Evolutionary conservation across 164 flowering plant species (phyloP).

Genomic region (Vitis labrusca): DNA sequence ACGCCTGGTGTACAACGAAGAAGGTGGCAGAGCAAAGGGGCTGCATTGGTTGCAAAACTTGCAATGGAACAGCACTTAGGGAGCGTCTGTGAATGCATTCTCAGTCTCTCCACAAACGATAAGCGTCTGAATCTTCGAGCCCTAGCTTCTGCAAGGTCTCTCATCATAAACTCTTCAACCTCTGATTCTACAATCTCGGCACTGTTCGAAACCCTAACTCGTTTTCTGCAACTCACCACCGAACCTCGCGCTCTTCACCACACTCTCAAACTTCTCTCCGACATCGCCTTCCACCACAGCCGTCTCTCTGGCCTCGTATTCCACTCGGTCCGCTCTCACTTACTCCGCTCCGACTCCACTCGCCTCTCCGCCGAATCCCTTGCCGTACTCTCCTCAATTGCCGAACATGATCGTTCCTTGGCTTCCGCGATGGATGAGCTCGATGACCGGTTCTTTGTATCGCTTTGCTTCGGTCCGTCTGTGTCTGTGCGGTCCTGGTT

Average conservation of each 20-base stretch:
- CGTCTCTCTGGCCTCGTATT: conserved; percentile 26
- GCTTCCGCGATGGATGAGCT: conserved; percentile 11
- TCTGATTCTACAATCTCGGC: conserved; percentile 38
- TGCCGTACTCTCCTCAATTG: conserved; percentile 30
- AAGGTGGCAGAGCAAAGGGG: not conserved
- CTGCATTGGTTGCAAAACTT: not conserved
- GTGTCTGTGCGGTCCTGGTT: conserved; percentile 51
- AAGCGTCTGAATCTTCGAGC: conserved; percentile 22
- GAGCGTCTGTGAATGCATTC: conserved; percentile 7
- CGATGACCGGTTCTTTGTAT: conserved; percentile 37
- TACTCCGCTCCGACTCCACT: conserved; percentile 22
- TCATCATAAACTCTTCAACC: conserved; percentile 54
- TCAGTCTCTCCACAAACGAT: not conserved
- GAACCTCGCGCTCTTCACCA: conserved; percentile 24
- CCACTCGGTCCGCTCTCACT: conserved; percentile 26
- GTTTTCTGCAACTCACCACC: conserved; percentile 21
- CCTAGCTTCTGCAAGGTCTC: conserved; percentile 43
- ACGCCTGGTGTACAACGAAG: no score
- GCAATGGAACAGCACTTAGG: conserved; percentile 23
- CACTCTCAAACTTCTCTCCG: conserved; percentile 47
- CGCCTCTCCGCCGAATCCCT: conserved; percentile 38
- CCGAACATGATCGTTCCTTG: conserved; percentile 14
- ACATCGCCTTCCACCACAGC: conserved; percentile 33
- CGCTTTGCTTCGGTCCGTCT: conserved; percentile 37
- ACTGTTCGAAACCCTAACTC: conserved; percentile 41